Base-by-base conservation (phyloP, 208 protist species). In the Balamuthia mandrillaris region DNA sequence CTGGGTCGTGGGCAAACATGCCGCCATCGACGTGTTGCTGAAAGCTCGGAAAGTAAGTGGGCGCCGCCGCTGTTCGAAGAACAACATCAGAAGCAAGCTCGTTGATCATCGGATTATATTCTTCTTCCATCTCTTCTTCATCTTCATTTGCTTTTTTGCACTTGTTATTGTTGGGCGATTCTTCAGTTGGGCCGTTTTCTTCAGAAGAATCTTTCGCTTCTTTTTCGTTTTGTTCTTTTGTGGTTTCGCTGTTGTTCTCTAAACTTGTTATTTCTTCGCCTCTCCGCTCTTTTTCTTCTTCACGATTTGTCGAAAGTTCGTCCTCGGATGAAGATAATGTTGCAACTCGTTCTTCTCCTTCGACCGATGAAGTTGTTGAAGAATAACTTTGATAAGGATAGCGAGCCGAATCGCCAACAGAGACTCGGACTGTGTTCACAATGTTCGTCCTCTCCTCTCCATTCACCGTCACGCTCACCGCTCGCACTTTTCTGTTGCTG, bases 11-110 rank as follows among this genome's bases (percentile, higher is more conserved):
- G 14, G 87, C 88, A 49, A 85, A 90, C 24, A 90, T 87, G 58
- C 88, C 88, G 52, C 87, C 87, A 60, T 60, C 52, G 1, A 89
- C 87, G 47, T 81, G 87, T 44, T 66, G 58, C 54, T 90, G 87
- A 24, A 79, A 90, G 14, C 49, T 87, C n/a, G 87, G 87, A 70
- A 90, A 90, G 60, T 86, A 89, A 0, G 88, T 90, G 14, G 88
- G 88, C 2, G 88, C 88, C 3, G 88, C 84, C 42, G 60, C 88
- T 3, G 88, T 90, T 27, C 88, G 66, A 0, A 90, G 35, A 5
- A 74, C 75, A 7, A 85, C 7, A 56, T 85, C 79, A 16, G 35
- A 72, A 9, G 63, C 63, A 29, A 63, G n/a, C 33, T 82, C 79
- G 37, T 63, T 81, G 29, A 78, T 21, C 44, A 65, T 54, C 37